Evolutionary conservation across 1,139 yeast genomes (phyloP).

Genomic region (Yamadazyma oceani): DNA sequence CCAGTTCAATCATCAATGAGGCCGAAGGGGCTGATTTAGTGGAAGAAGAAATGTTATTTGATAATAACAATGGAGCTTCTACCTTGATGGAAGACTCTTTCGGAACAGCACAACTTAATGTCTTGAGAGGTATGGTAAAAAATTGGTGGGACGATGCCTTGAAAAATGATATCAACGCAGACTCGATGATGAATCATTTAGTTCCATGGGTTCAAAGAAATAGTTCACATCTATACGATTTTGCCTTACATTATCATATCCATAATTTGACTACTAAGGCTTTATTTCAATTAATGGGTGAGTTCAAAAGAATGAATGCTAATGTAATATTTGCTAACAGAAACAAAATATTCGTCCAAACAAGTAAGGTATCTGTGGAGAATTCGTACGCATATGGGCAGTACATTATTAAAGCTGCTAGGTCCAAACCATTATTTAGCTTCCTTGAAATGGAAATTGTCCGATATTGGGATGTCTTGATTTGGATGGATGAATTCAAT

Average conservation of each 20-base stretch:
- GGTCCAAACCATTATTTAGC: slow-evolving; percentile 80
- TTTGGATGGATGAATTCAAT: slow-evolving; percentile 95
- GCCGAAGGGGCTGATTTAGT: slow-evolving; percentile 87
- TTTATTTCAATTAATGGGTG: slow-evolving; percentile 76
- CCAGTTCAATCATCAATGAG: slow-evolving; percentile 80
- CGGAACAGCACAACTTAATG: slow-evolving; percentile 70
- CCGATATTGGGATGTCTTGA: slow-evolving; percentile 84
- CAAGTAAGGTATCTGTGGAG: slow-evolving; percentile 77
- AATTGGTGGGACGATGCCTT: slow-evolving; percentile 96
- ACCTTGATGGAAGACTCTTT: slow-evolving; percentile 76
- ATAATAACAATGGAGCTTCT: slow-evolving; percentile 47
- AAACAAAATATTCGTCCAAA: slow-evolving; percentile 65
- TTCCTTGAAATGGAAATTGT: slow-evolving; percentile 74
- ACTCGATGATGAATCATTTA: slow-evolving; percentile 78
- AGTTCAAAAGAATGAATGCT: slow-evolving; percentile 77
- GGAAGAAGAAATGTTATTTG: slow-evolving; percentile 46
- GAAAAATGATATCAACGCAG: slow-evolving; percentile 69
- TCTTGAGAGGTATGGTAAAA: slow-evolving; percentile 73
- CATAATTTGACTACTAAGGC: slow-evolving; percentile 86
- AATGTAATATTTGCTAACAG: slow-evolving; percentile 78
- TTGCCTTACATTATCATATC: slow-evolving; percentile 79
- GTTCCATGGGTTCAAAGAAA: slow-evolving; percentile 86
- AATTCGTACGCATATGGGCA: slow-evolving; percentile 94
- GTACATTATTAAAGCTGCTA: slow-evolving; percentile 73
- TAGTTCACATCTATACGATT: slow-evolving; percentile 72